A percentile compares a stretch with the other conserved stretches of the same genome.
Conservation (phyloP, 371 early-diverging fungal species). For the Funneliformis caledonium region DNA sequence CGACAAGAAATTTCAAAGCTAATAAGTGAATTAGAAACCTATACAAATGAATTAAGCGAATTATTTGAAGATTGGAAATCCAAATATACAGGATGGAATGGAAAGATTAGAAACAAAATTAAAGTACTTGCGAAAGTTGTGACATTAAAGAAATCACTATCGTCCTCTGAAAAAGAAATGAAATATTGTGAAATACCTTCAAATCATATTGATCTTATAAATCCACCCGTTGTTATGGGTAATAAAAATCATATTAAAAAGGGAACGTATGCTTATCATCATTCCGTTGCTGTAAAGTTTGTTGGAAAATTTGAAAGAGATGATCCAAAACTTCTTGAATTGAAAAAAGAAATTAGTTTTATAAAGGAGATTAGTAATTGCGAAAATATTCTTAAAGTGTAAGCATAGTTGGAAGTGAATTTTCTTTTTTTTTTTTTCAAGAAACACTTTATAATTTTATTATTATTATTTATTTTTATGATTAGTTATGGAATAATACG, state of each 20-base stretch:
- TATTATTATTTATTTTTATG: not conserved
- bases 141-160: not conserved
- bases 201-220: not conserved
- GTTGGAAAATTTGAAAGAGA: not conserved
- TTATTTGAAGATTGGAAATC: not conserved
- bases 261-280: not conserved
- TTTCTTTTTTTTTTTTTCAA: too few species aligned
- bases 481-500: not conserved
- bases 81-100: not conserved
- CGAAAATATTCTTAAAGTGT: not conserved
- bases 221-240: not conserved
- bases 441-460: too few species aligned
- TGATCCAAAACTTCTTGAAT: not conserved
- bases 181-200: not conserved
- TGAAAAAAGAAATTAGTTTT: slow-evolving; percentile 11
- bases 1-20: not conserved
- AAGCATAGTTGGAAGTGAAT: not conserved
- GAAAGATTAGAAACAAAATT: slow-evolving; percentile 6
- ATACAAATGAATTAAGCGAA: not conserved
- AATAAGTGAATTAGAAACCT: not conserved
- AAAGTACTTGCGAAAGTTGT: not conserved
- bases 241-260: not conserved
- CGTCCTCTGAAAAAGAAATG: not conserved
- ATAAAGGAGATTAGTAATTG: not conserved
- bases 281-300: not conserved